phyloP scores from a whole-genome alignment of 1,284 basidiomycete species.

The Ceratobasidium sp. region DNA sequence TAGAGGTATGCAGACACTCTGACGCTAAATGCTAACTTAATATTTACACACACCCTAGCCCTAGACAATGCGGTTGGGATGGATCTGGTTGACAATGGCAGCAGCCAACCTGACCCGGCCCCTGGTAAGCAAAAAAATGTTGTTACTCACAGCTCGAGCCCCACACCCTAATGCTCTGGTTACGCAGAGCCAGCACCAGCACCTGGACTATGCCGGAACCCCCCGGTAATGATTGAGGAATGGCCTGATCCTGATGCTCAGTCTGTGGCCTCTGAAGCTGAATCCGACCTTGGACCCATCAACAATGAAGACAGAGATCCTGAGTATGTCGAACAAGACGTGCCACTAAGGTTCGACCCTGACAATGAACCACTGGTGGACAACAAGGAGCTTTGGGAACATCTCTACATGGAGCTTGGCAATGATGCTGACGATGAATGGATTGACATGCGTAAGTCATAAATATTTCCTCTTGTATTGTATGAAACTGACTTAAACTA shows the following conservation, averaged over 20 bases:
- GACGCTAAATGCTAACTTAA: background rate
- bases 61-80: background rate
- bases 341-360: background rate
- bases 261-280: background rate
- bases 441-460: conserved; percentile 6
- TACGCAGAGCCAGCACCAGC: background rate
- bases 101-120: too few relatives aligned
- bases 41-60: background rate
- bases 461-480: background rate
- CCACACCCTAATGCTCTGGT: background rate
- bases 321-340: background rate
- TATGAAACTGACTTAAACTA: background rate
- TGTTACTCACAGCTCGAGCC: background rate
- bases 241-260: background rate
- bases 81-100: background rate
- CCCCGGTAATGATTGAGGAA: conserved; percentile 8
- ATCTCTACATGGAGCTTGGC: background rate
- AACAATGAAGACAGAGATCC: background rate
- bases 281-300: background rate
- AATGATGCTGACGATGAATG: conserved; percentile 5
- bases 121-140: background rate
- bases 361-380: background rate
- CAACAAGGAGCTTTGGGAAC: background rate
- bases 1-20: background rate
- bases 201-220: background rate